Evolutionary conservation across 1,139 yeast genomes (phyloP).

Genomic region (Magnusiomyces tetraspermus): DNA sequence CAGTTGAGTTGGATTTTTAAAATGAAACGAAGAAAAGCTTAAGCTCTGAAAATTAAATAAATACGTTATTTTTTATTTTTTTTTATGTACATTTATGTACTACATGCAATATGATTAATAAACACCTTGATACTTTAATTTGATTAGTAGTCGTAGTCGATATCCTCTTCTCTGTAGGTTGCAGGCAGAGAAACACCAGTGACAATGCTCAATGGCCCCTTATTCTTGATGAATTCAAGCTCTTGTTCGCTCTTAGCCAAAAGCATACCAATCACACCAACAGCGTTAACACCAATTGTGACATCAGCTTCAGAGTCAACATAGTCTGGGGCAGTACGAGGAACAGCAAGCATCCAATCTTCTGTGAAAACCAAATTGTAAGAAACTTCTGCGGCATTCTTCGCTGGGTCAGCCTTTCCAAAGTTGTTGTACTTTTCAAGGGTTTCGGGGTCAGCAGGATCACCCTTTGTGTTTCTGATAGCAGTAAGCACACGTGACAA

Average conservation of each 20-base stretch:
- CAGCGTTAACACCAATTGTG: conserved; percentile 57
- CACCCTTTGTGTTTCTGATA: conserved; percentile 32
- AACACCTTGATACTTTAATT: too few species aligned
- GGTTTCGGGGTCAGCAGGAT: not conserved
- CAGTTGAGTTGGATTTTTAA: not conserved
- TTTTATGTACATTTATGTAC: too few species aligned
- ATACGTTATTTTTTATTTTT: too few species aligned
- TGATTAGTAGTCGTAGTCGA: conserved; percentile 24
- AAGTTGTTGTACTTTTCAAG: not conserved
- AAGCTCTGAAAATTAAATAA: too few species aligned
- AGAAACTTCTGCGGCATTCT: conserved; percentile 37
- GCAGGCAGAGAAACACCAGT: conserved; percentile 56
- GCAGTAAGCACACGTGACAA: conserved; percentile 63
- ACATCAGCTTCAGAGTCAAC: conserved; percentile 27
- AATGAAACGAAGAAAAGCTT: too few species aligned
- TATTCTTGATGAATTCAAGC: conserved; percentile 23
- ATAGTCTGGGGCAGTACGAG: conserved; percentile 43
- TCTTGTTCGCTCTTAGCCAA: conserved; percentile 61
- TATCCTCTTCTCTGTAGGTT: conserved; percentile 24
- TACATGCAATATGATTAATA: too few species aligned
- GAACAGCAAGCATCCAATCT: conserved; percentile 78
- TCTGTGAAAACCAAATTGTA: conserved; percentile 77
- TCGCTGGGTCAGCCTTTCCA: conserved; percentile 2
- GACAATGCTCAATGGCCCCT: conserved; percentile 36
- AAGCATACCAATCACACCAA: conserved; percentile 71